phyloP scores from a whole-genome alignment of 208 protist genomes.

The Borovskyia barvae region DNA sequence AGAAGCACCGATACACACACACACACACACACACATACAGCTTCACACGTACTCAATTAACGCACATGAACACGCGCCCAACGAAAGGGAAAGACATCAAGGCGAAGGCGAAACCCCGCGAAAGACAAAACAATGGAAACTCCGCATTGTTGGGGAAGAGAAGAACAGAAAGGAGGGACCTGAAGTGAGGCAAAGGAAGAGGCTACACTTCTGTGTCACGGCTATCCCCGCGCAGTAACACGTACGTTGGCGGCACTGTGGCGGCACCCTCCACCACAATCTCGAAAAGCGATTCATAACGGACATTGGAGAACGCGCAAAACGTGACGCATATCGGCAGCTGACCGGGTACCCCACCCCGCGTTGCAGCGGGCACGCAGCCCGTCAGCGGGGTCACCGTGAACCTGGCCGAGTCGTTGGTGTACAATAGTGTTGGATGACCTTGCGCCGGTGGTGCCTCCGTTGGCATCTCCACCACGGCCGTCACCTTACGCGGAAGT shows the following conservation, averaged over 20 bases:
- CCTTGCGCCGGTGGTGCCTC: conserved; percentile 20
- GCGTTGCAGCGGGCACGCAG: conserved; percentile 58
- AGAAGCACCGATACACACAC: not conserved
- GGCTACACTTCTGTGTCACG: conserved; percentile 76
- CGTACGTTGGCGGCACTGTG: conserved; percentile 25
- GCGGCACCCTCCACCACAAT: conserved; percentile 48
- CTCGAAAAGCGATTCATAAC: conserved; percentile 65
- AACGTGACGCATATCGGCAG: conserved; percentile 51
- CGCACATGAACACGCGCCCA: too few species aligned
- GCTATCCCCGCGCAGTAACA: conserved; percentile 73
- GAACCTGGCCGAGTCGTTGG: conserved; percentile 45
- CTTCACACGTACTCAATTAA: too few species aligned
- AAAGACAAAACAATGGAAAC: not conserved
- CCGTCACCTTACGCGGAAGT: conserved; percentile 36
- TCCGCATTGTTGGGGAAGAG: not conserved
- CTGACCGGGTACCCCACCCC: conserved; percentile 61
- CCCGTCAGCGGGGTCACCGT: conserved; percentile 39
- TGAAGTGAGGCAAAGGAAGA: not conserved
- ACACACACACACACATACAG: not conserved
- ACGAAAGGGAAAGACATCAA: too few species aligned
- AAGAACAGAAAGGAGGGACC: not conserved
- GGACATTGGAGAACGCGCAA: conserved; percentile 59
- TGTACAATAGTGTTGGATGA: conserved; percentile 19
- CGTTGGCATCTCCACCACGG: conserved; percentile 45
- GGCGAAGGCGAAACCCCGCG: too few species aligned